These are phyloP conservation scores for Cryphonectria carpinicola DNA, from an alignment of 2,329 filamentous ascomycete species.

Conservation along the genomic window DNA sequence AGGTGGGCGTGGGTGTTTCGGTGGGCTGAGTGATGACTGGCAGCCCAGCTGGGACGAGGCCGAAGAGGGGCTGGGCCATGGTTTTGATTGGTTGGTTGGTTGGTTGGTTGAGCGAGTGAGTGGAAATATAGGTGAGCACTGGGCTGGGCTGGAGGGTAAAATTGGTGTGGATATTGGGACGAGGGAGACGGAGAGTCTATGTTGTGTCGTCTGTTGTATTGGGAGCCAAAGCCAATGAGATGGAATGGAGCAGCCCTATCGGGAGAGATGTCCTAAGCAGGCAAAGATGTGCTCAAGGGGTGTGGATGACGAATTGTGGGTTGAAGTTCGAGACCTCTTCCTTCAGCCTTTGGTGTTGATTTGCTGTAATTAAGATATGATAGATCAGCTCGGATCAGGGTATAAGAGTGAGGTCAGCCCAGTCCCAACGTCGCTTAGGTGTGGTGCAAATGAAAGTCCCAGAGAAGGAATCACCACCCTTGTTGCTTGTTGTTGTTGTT, in stretches of 20 bases:
- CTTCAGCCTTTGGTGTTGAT: background rate
- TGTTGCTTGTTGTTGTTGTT: too few relatives aligned
- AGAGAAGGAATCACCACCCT: background rate
- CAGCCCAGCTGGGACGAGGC: conserved; percentile 64
- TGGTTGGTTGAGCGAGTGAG: background rate
- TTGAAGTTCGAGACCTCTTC: background rate
- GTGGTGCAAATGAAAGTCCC: background rate
- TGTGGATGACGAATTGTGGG: background rate
- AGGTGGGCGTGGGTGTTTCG: conserved; percentile 56
- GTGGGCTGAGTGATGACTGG: conserved; percentile 59
- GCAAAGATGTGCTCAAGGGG: background rate
- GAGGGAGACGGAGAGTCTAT: background rate
- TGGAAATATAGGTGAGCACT: background rate
- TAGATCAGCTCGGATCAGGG: background rate
- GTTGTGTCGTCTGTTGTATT: background rate
- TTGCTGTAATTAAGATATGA: background rate
- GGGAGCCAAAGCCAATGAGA: background rate
- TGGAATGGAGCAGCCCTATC: background rate
- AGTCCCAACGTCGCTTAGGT: conserved; percentile 20
- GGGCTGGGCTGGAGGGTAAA: background rate
- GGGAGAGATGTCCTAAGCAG: background rate
- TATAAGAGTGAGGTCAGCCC: background rate
- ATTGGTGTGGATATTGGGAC: background rate
- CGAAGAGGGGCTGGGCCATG: conserved; percentile 57
- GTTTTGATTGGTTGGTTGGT: background rate